These are phyloP conservation scores for Rubia tinctorum DNA, from an alignment of 305 asterid genomes.

Conservation along the genomic window DNA sequence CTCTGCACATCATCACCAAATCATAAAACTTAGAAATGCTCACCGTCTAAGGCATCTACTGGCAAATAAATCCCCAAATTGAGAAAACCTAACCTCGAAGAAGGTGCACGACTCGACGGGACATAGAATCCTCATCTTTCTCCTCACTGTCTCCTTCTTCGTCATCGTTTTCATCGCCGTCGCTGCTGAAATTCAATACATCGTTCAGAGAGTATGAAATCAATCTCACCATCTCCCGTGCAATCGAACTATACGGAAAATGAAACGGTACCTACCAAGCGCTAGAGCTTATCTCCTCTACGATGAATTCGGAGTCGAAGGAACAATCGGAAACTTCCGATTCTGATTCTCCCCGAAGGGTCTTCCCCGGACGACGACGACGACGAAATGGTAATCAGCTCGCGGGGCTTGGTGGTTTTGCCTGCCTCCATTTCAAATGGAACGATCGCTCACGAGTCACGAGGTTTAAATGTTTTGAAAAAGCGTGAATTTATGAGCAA, in stretches of 20 bases:
- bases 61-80: neutral
- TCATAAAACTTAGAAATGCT: neutral
- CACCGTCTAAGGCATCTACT: neutral
- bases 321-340: slow-evolving; percentile 29
- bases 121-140: slow-evolving; percentile 27
- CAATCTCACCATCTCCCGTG: neutral
- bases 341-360: slow-evolving; percentile 35
- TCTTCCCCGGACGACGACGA: slow-evolving; percentile 28
- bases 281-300: slow-evolving; percentile 31
- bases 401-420: slow-evolving; percentile 21
- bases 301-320: slow-evolving; percentile 18
- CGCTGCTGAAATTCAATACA: slow-evolving; percentile 14
- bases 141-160: slow-evolving; percentile 25
- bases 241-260: neutral
- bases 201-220: neutral
- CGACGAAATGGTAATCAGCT: slow-evolving; percentile 32
- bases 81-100: slow-evolving; percentile 42
- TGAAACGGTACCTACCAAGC: slow-evolving; percentile 32
- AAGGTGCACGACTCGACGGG: slow-evolving; percentile 30
- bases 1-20: slow-evolving; percentile 22
- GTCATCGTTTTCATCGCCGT: slow-evolving; percentile 17
- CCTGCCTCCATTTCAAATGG: slow-evolving; percentile 4
- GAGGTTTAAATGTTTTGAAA: too few relatives aligned
- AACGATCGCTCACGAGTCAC: neutral
- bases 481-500: neutral